Evolutionary conservation across 1,284 basidiomycete genomes (phyloP).

Genomic region (Ustilago cynodontis): DNA sequence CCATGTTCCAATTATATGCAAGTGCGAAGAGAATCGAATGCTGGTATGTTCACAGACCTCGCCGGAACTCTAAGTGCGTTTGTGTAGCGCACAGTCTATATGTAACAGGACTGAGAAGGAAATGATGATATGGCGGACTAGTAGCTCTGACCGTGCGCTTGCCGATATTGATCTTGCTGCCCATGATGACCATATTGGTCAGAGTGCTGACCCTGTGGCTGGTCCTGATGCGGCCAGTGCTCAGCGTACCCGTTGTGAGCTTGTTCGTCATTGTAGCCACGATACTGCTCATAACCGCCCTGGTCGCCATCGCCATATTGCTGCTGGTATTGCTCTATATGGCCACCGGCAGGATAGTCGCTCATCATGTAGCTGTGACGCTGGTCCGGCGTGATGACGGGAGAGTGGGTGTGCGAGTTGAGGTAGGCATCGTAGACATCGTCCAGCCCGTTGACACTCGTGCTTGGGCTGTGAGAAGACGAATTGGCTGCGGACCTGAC

Average conservation of each 20-base stretch:
- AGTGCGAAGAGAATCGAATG: constrained; percentile 6
- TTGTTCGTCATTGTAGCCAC: constrained; percentile 1
- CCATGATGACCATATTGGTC: constrained; percentile 9
- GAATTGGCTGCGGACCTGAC: constrained; percentile 27
- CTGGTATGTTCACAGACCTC: constrained; percentile 1
- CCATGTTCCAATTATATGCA: constrained; percentile 9
- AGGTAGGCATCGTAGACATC: constrained; percentile 54
- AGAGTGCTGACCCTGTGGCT: not conserved
- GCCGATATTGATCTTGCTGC: constrained; percentile 18
- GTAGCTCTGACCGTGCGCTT: constrained; percentile 16
- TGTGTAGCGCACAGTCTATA: not conserved
- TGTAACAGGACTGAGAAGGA: not conserved
- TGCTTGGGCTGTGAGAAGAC: constrained; percentile 20
- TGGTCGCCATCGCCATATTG: constrained; percentile 6
- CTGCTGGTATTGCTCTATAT: constrained; percentile 12
- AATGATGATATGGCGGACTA: not conserved
- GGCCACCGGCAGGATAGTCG: constrained; percentile 22
- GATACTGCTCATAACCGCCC: constrained; percentile 10
- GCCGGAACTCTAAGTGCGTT: not conserved
- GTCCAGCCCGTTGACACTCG: constrained; percentile 32
- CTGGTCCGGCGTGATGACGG: constrained; percentile 29
- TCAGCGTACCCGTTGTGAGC: constrained; percentile 12
- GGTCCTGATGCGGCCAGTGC: constrained; percentile 17
- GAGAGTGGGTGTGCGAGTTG: constrained; percentile 33
- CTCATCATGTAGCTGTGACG: constrained; percentile 53